Conservation (phyloP, 2,329 filamentous ascomycete genomes). For the Aureobasidium namibiae region DNA sequence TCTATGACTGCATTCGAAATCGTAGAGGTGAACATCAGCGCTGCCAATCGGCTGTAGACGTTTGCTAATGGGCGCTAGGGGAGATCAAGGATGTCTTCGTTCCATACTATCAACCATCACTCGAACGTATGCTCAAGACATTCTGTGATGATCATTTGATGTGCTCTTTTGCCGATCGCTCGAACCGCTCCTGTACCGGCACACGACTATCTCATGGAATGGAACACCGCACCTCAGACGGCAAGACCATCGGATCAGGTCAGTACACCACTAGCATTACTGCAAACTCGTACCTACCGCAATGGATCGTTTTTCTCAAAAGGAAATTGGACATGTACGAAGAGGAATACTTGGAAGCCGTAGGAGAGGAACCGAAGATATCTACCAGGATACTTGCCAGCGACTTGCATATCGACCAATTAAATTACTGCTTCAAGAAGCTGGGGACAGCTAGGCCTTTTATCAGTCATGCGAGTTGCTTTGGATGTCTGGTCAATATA, state of each 20-base stretch:
- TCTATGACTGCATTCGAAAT: background rate
- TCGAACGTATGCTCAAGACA: slow-evolving; percentile 27
- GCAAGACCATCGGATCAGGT: background rate
- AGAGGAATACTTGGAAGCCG: background rate
- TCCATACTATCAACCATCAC: slow-evolving; percentile 26
- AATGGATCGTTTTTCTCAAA: background rate
- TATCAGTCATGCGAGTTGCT: slow-evolving; percentile 38
- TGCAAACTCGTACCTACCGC: background rate
- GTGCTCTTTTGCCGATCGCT: background rate
- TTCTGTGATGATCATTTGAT: slow-evolving; percentile 30
- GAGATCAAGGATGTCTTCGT: slow-evolving; percentile 24
- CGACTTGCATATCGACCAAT: background rate
- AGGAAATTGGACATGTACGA: background rate
- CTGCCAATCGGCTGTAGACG: no score
- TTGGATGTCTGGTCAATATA: slow-evolving; percentile 37
- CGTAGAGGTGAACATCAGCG: background rate
- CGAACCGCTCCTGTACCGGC: background rate
- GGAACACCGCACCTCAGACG: background rate
- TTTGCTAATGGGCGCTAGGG: slow-evolving; percentile 14
- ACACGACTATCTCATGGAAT: background rate
- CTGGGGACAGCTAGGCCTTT: slow-evolving; percentile 22
- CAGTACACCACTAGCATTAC: background rate
- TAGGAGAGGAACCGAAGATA: background rate
- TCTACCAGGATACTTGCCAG: background rate
- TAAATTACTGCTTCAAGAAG: background rate